phyloP scores from a whole-genome alignment of 2,329 filamentous ascomycete species.

The Ophiostoma ips region DNA sequence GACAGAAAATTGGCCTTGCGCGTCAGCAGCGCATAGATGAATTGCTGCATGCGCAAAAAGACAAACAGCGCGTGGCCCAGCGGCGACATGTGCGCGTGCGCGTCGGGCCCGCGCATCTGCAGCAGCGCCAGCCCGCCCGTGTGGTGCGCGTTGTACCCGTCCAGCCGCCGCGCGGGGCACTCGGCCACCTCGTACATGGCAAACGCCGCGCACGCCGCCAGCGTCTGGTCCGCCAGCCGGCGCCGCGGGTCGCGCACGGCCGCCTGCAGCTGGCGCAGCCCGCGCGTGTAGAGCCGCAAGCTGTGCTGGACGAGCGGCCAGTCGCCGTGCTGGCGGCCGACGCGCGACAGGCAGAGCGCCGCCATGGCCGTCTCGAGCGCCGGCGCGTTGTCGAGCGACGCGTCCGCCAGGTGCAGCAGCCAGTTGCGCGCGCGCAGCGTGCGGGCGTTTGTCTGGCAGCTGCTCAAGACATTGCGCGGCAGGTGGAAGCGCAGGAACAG shows the following conservation, averaged over 20 bases:
- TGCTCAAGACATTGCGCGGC: slow-evolving; percentile 5
- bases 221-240: slow-evolving; percentile 10
- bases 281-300: slow-evolving; percentile 10
- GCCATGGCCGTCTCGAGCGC: slow-evolving; percentile 10
- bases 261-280: slow-evolving; percentile 9
- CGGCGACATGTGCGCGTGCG: slow-evolving; percentile 10
- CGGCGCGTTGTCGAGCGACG: slow-evolving; percentile 3
- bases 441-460: not conserved
- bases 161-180: slow-evolving; percentile 8
- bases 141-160: slow-evolving; percentile 15
- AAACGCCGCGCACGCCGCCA: slow-evolving; percentile 14
- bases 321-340: slow-evolving; percentile 7
- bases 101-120: slow-evolving; percentile 12
- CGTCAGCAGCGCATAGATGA: slow-evolving; percentile 10
- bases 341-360: slow-evolving; percentile 10
- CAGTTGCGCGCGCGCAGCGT: slow-evolving; percentile 9
- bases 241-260: slow-evolving; percentile 8
- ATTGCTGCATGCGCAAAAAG: slow-evolving; percentile 14
- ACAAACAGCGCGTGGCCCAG: slow-evolving; percentile 14
- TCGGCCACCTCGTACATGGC: slow-evolving; percentile 16
- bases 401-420: slow-evolving; percentile 9
- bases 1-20: slow-evolving; percentile 12
- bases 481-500: slow-evolving; percentile 10
- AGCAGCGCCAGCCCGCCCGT: slow-evolving; percentile 13
- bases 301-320: slow-evolving; percentile 11